Conservation (phyloP, 2,329 filamentous ascomycete genomes). For the Microdochium bolleyi region DNA sequence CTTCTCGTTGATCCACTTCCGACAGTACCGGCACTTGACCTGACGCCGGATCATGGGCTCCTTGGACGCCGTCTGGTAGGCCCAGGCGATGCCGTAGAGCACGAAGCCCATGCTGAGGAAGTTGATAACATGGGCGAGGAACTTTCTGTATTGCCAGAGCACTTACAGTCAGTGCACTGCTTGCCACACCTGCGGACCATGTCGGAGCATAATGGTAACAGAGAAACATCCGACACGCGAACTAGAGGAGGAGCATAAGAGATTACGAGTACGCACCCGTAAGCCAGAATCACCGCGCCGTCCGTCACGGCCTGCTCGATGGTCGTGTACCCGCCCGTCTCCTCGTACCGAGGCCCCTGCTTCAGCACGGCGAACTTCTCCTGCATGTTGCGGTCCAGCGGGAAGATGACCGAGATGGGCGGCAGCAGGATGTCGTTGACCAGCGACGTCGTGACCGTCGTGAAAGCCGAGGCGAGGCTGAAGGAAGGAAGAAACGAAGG, state of each 20-base stretch:
- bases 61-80: constrained; percentile 52
- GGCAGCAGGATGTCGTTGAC: constrained; percentile 65
- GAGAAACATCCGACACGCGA: too few relatives aligned
- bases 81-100: constrained; percentile 54
- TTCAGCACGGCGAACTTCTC: constrained; percentile 65
- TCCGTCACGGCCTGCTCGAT: constrained; percentile 60
- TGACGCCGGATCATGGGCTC: constrained; percentile 66
- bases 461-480: constrained; percentile 64
- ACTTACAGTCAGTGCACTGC: too few relatives aligned
- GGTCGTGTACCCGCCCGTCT: constrained; percentile 58
- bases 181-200: too few relatives aligned
- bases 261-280: constrained; percentile 54
- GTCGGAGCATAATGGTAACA: too few relatives aligned
- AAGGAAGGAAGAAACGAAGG: too few relatives aligned
- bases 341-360: constrained; percentile 44
- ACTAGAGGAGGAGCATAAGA: too few relatives aligned
- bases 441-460: constrained; percentile 62
- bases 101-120: constrained; percentile 59
- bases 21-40: constrained; percentile 61
- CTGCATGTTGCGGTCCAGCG: constrained; percentile 63
- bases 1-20: constrained; percentile 20
- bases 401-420: constrained; percentile 59
- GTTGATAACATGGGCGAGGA: constrained; percentile 56
- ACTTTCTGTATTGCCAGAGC: constrained; percentile 37
- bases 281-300: constrained; percentile 65